Percentiles rank a stretch among this genome's conserved stretches.
Evolutionary conservation across 2,329 filamentous ascomycete species (phyloP).

Genomic region (Venturia oleaginea): DNA sequence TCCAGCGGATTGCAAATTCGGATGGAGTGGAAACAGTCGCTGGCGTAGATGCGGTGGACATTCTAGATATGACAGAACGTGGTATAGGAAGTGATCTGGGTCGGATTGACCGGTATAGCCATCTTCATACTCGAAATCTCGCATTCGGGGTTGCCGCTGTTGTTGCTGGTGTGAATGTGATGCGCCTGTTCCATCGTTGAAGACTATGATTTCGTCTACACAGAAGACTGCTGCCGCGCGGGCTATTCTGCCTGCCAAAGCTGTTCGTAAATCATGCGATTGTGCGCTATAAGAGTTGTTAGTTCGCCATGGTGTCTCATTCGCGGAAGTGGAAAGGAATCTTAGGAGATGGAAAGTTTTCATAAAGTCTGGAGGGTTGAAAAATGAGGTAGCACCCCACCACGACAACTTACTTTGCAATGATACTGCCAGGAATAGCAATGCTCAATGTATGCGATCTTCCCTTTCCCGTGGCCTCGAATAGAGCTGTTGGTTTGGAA

Average conservation of each 20-base stretch:
- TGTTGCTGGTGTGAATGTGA: conserved; percentile 14
- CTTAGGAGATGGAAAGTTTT: not conserved
- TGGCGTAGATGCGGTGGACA: conserved; percentile 75
- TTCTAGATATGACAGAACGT: conserved; percentile 73
- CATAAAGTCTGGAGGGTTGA: not conserved
- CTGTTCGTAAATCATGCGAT: conserved; percentile 66
- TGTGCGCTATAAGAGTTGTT: conserved; percentile 43
- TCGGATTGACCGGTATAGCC: conserved; percentile 60
- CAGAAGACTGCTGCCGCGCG: conserved; percentile 75
- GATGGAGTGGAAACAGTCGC: conserved; percentile 66
- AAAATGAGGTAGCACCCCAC: not conserved
- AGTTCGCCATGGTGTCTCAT: conserved; percentile 13
- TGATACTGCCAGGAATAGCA: conserved; percentile 68
- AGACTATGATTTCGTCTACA: conserved; percentile 76
- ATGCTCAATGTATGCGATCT: conserved; percentile 67
- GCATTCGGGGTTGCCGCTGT: conserved; percentile 22
- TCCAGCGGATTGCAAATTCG: conserved; percentile 65
- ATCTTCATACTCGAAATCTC: conserved; percentile 34
- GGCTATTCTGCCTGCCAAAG: conserved; percentile 64
- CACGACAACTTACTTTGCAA: conserved; percentile 51
- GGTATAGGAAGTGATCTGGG: conserved; percentile 70
- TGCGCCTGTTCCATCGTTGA: conserved; percentile 51
- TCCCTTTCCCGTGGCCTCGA: conserved; percentile 51
- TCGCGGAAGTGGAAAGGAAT: not conserved
- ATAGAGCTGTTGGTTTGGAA: conserved; percentile 61